Evolutionary conservation across 2,329 filamentous ascomycete species (phyloP).

Genomic region (Trichoderma asperellum): DNA sequence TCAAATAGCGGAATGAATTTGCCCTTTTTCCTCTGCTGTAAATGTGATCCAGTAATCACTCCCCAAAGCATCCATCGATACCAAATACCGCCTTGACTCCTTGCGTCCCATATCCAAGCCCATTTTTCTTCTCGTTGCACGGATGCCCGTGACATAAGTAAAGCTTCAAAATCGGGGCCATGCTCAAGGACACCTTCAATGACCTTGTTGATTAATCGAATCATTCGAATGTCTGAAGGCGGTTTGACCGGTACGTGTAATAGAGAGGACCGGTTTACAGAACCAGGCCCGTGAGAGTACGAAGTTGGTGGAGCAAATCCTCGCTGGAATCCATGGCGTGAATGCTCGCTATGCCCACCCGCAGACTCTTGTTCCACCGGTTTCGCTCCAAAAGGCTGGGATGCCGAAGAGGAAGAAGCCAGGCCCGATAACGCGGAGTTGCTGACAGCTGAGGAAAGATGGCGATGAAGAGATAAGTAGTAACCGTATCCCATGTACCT

Average conservation of each 20-base stretch:
- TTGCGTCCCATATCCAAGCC: constrained; percentile 91
- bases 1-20: constrained; percentile 73
- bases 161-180: constrained; percentile 85
- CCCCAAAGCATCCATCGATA: constrained; percentile 94
- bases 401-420: constrained; percentile 48
- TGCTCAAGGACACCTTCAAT: constrained; percentile 79
- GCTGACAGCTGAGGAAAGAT: constrained; percentile 75
- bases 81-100: constrained; percentile 79
- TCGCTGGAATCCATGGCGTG: constrained; percentile 53
- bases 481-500: constrained; percentile 84
- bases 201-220: constrained; percentile 85
- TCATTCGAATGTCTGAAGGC: constrained; percentile 75
- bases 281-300: constrained; percentile 55
- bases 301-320: constrained; percentile 78
- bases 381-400: constrained; percentile 79
- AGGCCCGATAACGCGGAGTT: constrained; percentile 45
- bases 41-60: constrained; percentile 68
- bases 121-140: constrained; percentile 88
- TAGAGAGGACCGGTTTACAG: constrained; percentile 52
- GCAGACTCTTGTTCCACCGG: constrained; percentile 53
- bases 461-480: constrained; percentile 77
- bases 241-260: constrained; percentile 73
- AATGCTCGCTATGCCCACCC: constrained; percentile 41
- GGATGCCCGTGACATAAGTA: constrained; percentile 83
- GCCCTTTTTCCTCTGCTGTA: constrained; percentile 47